Percentiles rank a stretch among this genome's conserved stretches.
phyloP scores from a whole-genome alignment of 192 early-diverging fungal species.

The Nowakowskiella sp. region DNA sequence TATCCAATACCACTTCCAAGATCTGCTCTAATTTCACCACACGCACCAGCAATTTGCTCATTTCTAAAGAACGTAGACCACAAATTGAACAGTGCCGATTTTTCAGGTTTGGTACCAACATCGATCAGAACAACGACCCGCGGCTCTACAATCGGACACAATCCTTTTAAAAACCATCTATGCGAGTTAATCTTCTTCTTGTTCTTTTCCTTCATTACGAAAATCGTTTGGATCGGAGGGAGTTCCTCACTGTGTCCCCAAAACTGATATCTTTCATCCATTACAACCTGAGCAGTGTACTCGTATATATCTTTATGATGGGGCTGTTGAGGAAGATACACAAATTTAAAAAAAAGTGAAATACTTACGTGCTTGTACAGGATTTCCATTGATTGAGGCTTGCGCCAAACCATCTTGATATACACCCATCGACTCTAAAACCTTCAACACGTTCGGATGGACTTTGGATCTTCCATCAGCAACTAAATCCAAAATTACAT shows the following conservation, averaged over 20 bases:
- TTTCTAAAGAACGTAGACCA: slow-evolving; percentile 14
- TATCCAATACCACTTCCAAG: slow-evolving; percentile 10
- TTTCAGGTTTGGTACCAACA: slow-evolving; percentile 11
- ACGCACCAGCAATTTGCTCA: slow-evolving; percentile 15
- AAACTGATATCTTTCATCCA: slow-evolving; percentile 67
- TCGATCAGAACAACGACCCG: slow-evolving; percentile 14
- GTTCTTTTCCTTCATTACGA: slow-evolving; percentile 89
- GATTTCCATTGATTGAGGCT: not conserved
- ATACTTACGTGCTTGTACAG: not conserved
- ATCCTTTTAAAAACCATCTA: slow-evolving; percentile 20
- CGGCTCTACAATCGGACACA: slow-evolving; percentile 13
- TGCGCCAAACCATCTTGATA: not conserved
- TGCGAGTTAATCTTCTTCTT: slow-evolving; percentile 84
- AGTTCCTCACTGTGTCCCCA: slow-evolving; percentile 52
- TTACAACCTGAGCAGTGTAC: slow-evolving; percentile 69
- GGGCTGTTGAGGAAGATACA: no score
- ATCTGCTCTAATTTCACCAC: slow-evolving; percentile 4
- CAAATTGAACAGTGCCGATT: slow-evolving; percentile 8
- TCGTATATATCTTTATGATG: slow-evolving; percentile 41
- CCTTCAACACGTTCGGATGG: not conserved
- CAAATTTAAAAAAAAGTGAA: no score
- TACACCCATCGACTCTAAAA: not conserved
- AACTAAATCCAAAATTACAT: no score
- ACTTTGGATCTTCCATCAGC: not conserved
- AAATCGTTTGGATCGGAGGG: slow-evolving; percentile 44